Evolutionary conservation across 306 rosid genomes (phyloP), one percentile per base, ranked within the genome.

Genomic region (Dalbergia cultrata): DNA sequence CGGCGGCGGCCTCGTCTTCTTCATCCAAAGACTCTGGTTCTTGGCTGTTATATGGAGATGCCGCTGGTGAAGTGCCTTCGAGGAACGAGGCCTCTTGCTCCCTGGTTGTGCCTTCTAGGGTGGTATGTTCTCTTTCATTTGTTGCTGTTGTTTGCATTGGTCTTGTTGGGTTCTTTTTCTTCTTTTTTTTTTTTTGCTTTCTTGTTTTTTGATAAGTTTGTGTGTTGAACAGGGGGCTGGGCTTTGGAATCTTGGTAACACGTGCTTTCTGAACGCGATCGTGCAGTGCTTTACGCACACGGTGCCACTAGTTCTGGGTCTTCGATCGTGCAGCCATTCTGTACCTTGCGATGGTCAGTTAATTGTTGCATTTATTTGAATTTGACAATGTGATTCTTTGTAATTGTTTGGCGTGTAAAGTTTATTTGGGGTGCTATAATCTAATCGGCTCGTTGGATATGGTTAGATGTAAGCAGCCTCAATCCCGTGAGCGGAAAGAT

Each of bases 281-380:
- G 60, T 90, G 76, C 99, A 95, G 85, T 95, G 99, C 82, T 82
- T 95, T 18, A 93, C 99, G n/a, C 97, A 95, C 72, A 89, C 97
- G 0, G 97, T 89, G 81, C 94, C 92, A 1, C 84, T 95, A 3
- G 88, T 95, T 31, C 74, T 76, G 83, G 92, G 88, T 83, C 88
- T 95, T 74, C 90, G 82, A 52, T 83, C 81, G 7, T 74, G 77
- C 64, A 16, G 34, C 68, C 99, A 95, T 61, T n/a, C 75, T 14
- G 0, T 33, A 21, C 80, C 87, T 13, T 86, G 87, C 77, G 81
- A 77, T 35, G 26, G 98, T 91, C 70, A 68, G 95, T 52, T 66
- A 26, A 13, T 49, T 4, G 5, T 49, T 5, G 54, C 8, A 9
- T 72, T 78, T 66, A 50, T 70, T 56, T 74, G 8, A 8, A 61